phyloP scores from a whole-genome alignment of 352 stramenopile species.

The Phytophthora gonapodyides region DNA sequence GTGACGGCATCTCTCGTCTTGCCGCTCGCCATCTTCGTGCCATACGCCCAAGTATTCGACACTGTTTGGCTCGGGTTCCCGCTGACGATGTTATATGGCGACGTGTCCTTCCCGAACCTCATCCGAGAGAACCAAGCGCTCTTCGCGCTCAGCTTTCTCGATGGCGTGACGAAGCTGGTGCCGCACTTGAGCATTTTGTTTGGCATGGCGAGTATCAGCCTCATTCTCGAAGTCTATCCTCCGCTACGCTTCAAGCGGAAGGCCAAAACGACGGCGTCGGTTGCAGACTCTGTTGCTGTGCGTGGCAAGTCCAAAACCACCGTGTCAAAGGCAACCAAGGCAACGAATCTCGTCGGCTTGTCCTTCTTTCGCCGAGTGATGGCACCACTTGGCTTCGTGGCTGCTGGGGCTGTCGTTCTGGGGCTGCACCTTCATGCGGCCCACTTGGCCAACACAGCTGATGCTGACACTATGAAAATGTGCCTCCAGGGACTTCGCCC shows the following conservation, averaged over 20 bases:
- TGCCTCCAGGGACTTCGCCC: constrained; percentile 40
- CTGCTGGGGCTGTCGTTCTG: constrained; percentile 15
- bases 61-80: constrained; percentile 35
- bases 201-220: constrained; percentile 36
- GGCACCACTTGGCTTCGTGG: constrained; percentile 25
- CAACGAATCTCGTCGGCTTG: constrained; percentile 1
- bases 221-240: constrained; percentile 29
- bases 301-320: not conserved
- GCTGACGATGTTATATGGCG: constrained; percentile 44
- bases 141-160: constrained; percentile 36
- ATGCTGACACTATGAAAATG: constrained; percentile 16
- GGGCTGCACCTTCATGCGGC: constrained; percentile 22
- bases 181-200: constrained; percentile 47
- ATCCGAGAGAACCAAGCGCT: constrained; percentile 50
- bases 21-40: constrained; percentile 24
- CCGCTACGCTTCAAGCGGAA: constrained; percentile 2
- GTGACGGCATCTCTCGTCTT: constrained; percentile 13
- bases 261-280: not conserved
- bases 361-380: constrained; percentile 10
- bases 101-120: constrained; percentile 50
- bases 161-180: constrained; percentile 37
- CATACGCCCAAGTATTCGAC: constrained; percentile 39
- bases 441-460: constrained; percentile 2
- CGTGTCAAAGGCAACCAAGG: not conserved
- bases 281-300: constrained; percentile 3